Percentiles rank a stretch among this genome's conserved stretches.
Evolutionary conservation across 2,329 filamentous ascomycete genomes (phyloP).

Genomic region (Elsinoe perseae): DNA sequence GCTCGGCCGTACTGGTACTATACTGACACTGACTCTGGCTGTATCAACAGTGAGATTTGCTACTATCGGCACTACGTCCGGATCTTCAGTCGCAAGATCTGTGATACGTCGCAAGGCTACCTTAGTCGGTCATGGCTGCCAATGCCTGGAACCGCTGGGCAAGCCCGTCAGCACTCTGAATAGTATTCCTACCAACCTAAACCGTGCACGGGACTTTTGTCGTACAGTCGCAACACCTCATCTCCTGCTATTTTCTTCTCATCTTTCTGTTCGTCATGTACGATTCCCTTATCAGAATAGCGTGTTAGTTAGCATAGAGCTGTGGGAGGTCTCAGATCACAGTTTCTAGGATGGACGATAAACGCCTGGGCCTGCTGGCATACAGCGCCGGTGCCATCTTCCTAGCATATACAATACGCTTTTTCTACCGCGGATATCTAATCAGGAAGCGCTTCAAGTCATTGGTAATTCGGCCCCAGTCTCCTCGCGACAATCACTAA

Average conservation of each 20-base stretch:
- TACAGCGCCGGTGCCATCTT: neutral
- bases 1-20: no score
- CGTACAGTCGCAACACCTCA: neutral
- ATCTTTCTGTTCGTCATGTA: neutral
- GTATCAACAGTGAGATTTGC: no score
- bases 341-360: neutral
- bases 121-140: neutral
- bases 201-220: neutral
- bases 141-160: neutral
- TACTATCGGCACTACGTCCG: no score
- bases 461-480: neutral
- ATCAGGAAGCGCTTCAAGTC: neutral
- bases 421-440: slow-evolving; percentile 10
- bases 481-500: neutral
- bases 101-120: no score
- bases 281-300: neutral
- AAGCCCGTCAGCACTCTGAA: slow-evolving; percentile 5
- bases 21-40: no score
- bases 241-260: neutral
- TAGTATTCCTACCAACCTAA: neutral
- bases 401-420: neutral
- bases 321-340: no score
- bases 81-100: no score
- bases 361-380: neutral
- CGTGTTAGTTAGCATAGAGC: neutral